phyloP scores from a whole-genome alignment of 2,329 filamentous ascomycete genomes.

The Daldinia eschscholtzii region DNA sequence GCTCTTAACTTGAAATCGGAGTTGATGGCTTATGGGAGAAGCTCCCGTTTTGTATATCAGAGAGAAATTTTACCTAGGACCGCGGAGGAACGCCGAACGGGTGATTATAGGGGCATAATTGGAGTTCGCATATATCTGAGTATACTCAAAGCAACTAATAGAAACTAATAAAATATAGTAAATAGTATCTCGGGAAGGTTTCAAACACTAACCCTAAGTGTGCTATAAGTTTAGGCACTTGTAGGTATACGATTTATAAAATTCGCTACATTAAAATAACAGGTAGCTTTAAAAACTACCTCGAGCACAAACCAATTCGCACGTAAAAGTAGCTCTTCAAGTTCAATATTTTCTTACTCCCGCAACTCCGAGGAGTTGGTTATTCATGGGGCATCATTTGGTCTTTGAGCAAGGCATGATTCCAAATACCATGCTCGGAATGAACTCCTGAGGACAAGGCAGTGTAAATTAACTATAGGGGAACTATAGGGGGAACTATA shows the following conservation, averaged over 20 bases:
- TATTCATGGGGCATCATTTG: neutral
- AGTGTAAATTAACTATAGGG: no score
- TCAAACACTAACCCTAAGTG: neutral
- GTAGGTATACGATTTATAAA: neutral
- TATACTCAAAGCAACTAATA: neutral
- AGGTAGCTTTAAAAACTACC: no score
- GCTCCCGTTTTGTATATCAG: neutral
- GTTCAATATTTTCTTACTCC: neutral
- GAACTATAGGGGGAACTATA: neutral
- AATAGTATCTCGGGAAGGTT: neutral
- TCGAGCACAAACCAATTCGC: neutral
- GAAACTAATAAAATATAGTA: neutral
- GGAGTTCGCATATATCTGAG: neutral
- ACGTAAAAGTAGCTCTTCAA: neutral
- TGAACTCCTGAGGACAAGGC: neutral
- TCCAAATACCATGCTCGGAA: neutral
- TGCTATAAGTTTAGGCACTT: neutral
- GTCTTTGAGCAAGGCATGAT: neutral
- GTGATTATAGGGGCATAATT: no score
- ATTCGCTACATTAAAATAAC: neutral
- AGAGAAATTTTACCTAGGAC: neutral
- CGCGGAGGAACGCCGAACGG: neutral
- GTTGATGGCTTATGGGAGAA: conserved; percentile 4
- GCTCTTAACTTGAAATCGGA: neutral
- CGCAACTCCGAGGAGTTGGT: neutral